Conservation (phyloP, 2,329 filamentous ascomycete genomes). For the Colletotrichum gloeosporioides region DNA sequence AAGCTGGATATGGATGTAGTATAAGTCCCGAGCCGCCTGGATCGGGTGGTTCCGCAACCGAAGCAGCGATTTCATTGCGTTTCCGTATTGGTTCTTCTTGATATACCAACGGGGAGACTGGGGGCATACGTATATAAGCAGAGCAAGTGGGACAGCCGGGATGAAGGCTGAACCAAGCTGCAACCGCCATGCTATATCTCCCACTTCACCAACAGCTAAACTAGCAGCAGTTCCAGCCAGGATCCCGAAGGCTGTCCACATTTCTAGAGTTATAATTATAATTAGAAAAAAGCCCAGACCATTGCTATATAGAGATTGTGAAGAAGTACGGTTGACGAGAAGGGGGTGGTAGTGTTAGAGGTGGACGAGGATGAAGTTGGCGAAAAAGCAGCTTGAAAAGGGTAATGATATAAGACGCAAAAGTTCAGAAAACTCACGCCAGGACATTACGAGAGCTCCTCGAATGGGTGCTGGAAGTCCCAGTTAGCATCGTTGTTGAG, state of each 20-base stretch:
- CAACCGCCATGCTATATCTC: slow-evolving; percentile 59
- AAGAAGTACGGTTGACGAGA: too few species aligned
- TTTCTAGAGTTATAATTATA: slow-evolving; percentile 68
- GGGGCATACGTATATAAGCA: slow-evolving; percentile 65
- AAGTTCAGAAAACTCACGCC: neutral
- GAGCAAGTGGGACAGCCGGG: slow-evolving; percentile 56
- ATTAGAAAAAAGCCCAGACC: too few species aligned
- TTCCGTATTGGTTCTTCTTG: slow-evolving; percentile 60
- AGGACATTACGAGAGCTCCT: slow-evolving; percentile 59
- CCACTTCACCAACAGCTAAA: slow-evolving; percentile 56
- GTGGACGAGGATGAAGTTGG: neutral
- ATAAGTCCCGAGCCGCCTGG: slow-evolving; percentile 67
- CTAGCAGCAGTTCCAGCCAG: slow-evolving; percentile 62
- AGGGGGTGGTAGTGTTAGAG: too few species aligned
- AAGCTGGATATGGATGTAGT: slow-evolving; percentile 56
- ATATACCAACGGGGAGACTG: slow-evolving; percentile 72
- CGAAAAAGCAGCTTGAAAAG: neutral
- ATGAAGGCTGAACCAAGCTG: slow-evolving; percentile 70
- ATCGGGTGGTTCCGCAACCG: slow-evolving; percentile 62
- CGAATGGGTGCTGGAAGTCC: slow-evolving; percentile 60
- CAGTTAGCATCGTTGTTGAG: neutral
- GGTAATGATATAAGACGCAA: neutral
- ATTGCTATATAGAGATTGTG: too few species aligned
- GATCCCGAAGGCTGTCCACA: slow-evolving; percentile 65
- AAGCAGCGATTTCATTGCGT: slow-evolving; percentile 62